These are phyloP conservation scores for Diplosphaera chodatii DNA, from an alignment of 139 green algal species.

Conservation along the genomic window DNA sequence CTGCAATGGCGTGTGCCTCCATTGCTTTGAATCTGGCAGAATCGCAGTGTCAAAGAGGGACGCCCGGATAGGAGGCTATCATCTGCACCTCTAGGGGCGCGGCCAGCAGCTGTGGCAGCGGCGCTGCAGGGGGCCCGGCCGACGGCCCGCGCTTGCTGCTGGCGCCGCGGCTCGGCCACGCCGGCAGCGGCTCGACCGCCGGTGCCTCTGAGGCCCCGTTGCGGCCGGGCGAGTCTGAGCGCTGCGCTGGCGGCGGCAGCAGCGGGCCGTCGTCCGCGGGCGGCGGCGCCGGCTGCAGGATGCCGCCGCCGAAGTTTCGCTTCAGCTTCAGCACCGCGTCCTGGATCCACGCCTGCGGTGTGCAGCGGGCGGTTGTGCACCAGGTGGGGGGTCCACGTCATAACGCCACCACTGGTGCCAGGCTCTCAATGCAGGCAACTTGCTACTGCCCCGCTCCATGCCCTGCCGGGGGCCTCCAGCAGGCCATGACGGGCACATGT, in stretches of 20 bases:
- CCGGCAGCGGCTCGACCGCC: background rate
- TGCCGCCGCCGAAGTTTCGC: background rate
- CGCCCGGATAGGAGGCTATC: too few relatives aligned
- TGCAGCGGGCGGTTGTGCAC: too few relatives aligned
- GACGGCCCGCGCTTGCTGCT: background rate
- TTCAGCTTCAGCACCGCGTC: slow-evolving; percentile 32
- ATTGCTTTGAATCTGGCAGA: too few relatives aligned
- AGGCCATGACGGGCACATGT: too few relatives aligned
- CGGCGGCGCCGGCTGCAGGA: background rate
- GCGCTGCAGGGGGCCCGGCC: background rate
- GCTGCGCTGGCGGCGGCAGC: background rate
- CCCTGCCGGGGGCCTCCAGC: too few relatives aligned
- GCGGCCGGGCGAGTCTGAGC: background rate
- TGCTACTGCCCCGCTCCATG: too few relatives aligned
- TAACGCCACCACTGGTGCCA: too few relatives aligned
- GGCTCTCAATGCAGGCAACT: too few relatives aligned
- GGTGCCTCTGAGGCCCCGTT: too few relatives aligned
- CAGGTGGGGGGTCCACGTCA: too few relatives aligned
- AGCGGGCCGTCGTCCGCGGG: background rate
- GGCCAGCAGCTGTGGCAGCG: background rate
- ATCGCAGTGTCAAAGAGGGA: too few relatives aligned
- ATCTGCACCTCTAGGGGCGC: background rate
- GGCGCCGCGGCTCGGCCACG: background rate
- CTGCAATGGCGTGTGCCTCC: too few relatives aligned
- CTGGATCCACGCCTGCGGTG: slow-evolving; percentile 23